phyloP scores from a whole-genome alignment of 305 asterid species.

The Fraxinus sp. region DNA sequence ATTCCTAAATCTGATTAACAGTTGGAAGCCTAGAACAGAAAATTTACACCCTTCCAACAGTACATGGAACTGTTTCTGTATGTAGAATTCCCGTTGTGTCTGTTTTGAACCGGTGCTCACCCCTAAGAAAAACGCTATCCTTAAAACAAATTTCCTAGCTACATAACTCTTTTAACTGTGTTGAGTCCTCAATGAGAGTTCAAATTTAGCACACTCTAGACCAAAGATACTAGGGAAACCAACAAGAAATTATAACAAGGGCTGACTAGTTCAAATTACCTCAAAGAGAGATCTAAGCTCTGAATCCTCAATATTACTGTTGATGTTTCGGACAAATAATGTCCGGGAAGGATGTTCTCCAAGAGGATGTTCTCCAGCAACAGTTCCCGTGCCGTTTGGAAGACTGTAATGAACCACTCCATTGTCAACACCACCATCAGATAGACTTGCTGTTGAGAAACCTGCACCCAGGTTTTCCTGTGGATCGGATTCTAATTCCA shows the following conservation, averaged over 20 bases:
- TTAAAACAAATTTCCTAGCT: background rate
- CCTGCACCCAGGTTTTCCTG: conserved; percentile 39
- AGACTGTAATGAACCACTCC: conserved; percentile 36
- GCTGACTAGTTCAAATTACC: conserved; percentile 34
- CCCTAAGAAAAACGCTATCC: background rate
- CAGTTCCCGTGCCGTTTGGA: conserved; percentile 41
- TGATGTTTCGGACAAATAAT: conserved; percentile 76
- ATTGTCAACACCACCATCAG: conserved; percentile 38
- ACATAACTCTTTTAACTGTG: background rate
- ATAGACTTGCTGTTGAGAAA: conserved; percentile 36
- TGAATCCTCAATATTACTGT: conserved; percentile 75
- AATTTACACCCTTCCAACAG: background rate
- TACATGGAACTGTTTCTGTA: background rate
- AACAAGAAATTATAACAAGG: background rate
- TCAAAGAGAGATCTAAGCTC: conserved; percentile 72
- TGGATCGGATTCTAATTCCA: conserved; percentile 61
- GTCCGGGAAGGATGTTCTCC: conserved; percentile 94
- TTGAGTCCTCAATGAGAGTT: background rate
- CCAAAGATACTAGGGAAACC: background rate
- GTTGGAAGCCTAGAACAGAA: background rate
- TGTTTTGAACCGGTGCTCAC: background rate
- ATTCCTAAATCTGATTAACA: background rate
- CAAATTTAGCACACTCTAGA: background rate
- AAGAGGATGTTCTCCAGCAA: conserved; percentile 77
- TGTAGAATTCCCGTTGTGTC: background rate